These are phyloP conservation scores for Zygosaccharomyces siamensis DNA, from an alignment of 805 yeast genomes.

Conservation along the genomic window DNA sequence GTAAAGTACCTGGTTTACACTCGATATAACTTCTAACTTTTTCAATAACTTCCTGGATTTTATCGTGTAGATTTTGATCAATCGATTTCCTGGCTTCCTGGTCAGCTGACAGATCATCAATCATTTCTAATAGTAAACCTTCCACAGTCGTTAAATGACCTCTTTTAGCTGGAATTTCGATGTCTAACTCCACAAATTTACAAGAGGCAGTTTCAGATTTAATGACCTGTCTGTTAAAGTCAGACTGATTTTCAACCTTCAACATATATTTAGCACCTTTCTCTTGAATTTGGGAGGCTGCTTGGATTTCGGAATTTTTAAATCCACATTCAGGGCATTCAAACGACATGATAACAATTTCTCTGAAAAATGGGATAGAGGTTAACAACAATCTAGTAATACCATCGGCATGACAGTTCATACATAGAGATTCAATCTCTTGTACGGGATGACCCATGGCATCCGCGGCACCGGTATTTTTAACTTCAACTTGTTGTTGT, in stretches of 20 bases:
- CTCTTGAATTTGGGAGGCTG: constrained; percentile 89
- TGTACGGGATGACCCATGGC: constrained; percentile 91
- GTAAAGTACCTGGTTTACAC: constrained; percentile 66
- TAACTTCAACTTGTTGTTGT: constrained; percentile 37
- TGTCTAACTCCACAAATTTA: constrained; percentile 75
- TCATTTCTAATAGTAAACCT: constrained; percentile 80
- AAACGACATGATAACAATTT: constrained; percentile 89
- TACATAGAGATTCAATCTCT: constrained; percentile 90
- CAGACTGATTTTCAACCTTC: constrained; percentile 61
- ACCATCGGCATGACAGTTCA: constrained; percentile 90
- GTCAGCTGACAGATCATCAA: constrained; percentile 70
- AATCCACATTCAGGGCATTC: constrained; percentile 93
- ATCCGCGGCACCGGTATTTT: constrained; percentile 71
- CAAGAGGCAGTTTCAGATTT: constrained; percentile 83
- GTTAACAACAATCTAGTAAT: constrained; percentile 79
- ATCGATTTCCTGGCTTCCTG: constrained; percentile 72
- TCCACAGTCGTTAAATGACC: constrained; percentile 93
- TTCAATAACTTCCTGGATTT: constrained; percentile 64
- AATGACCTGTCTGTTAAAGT: constrained; percentile 85
- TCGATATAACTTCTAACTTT: constrained; percentile 56
- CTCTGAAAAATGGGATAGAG: constrained; percentile 85
- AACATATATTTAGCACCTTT: constrained; percentile 74
- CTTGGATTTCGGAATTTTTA: constrained; percentile 87
- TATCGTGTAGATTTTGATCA: constrained; percentile 70
- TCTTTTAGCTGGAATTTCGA: constrained; percentile 91